phyloP scores from a whole-genome alignment of 306 rosid genomes.

The cucumber (Cucumis sativus) region Cucumber_9930_V3 NC_026657.2:8703001-8703500 shows the following conservation, averaged over 20 bases:
- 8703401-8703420: conserved; percentile 66
- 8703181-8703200: conserved; percentile 85
- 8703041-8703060: neutral
- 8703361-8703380: conserved; percentile 66
- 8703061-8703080: neutral
- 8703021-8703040: neutral
- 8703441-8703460: conserved; percentile 55
- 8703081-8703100: neutral
- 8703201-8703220: conserved; percentile 62
- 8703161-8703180: neutral
- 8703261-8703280: conserved; percentile 61
- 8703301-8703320: conserved; percentile 58
- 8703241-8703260: conserved; percentile 79
- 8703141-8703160: too few relatives aligned
- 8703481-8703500: neutral
- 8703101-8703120: neutral
- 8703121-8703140: neutral
- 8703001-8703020: neutral
- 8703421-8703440: conserved; percentile 64
- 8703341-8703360: conserved; percentile 58
- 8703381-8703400: conserved; percentile 59
- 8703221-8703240: conserved; percentile 69
- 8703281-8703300: conserved; percentile 73
- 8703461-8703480: neutral
- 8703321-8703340: conserved; percentile 58